These are phyloP conservation scores for Cladobotryum mycophilum DNA, from an alignment of 2,329 filamentous ascomycete species.

Conservation along the genomic window DNA sequence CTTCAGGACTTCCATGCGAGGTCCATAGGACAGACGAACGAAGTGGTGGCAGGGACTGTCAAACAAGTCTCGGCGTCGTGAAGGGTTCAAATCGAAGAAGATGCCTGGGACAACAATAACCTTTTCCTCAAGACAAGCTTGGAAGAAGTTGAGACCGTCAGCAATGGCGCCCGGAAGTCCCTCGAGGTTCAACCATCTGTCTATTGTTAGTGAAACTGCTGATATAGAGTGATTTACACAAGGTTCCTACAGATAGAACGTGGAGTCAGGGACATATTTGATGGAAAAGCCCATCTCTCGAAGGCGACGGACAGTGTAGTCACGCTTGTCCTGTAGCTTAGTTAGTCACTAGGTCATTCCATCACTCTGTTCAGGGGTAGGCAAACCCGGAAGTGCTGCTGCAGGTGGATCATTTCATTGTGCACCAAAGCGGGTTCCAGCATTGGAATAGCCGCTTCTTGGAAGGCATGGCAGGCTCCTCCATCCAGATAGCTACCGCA, in stretches of 20 bases:
- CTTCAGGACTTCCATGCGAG: slow-evolving; percentile 71
- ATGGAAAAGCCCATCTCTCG: slow-evolving; percentile 82
- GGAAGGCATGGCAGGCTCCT: slow-evolving; percentile 90
- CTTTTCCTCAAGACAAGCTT: slow-evolving; percentile 86
- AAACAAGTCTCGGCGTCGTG: slow-evolving; percentile 82
- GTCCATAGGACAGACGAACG: slow-evolving; percentile 78
- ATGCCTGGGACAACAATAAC: slow-evolving; percentile 96
- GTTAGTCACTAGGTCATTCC: background rate
- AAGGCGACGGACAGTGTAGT: slow-evolving; percentile 78
- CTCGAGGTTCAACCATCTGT: slow-evolving; percentile 53
- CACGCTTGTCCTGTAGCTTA: slow-evolving; percentile 65
- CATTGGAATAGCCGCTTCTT: slow-evolving; percentile 88
- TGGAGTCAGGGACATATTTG: slow-evolving; percentile 78
- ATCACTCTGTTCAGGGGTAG: too few species aligned
- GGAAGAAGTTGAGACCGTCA: slow-evolving; percentile 95
- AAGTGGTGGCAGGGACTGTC: slow-evolving; percentile 94
- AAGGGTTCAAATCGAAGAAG: slow-evolving; percentile 95
- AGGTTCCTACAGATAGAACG: slow-evolving; percentile 79
- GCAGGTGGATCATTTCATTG: slow-evolving; percentile 82
- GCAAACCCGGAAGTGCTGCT: slow-evolving; percentile 70
- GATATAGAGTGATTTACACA: background rate
- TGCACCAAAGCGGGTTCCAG: slow-evolving; percentile 78
- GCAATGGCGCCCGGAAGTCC: slow-evolving; percentile 73
- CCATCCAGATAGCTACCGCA: slow-evolving; percentile 94
- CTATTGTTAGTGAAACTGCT: background rate